Base-by-base conservation (phyloP, 164 flowering plant genomes). In the Aristolochia californica region DNA sequence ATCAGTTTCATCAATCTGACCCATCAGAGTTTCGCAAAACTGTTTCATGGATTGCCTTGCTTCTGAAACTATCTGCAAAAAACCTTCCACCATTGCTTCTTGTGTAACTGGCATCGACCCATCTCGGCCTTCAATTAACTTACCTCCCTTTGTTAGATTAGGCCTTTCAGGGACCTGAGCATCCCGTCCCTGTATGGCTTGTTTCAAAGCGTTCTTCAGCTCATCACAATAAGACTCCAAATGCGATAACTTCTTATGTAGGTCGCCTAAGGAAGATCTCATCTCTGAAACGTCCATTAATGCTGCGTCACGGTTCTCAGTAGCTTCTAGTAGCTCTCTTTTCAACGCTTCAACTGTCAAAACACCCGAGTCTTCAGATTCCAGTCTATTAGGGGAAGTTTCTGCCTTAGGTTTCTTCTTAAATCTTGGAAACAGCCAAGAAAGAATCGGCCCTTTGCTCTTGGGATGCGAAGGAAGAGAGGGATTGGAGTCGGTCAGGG, bases 51-150 rank as follows among this genome's bases (percentile, higher is more conserved):
- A 85, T 48, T 80, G 43, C 62, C 98, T 83, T 51, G 98, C 80
- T 75, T 87, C 94, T 16, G 96, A 82, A 34, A 85, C 97, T 21
- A 83, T 75, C 72, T 93, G 95, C 78, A 87, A 67, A 73, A 93
- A 88, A 2, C 91, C 95, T 58, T 93, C 98, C 34, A 79, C 82
- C 89, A 88, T 83, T 16, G 72, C 89, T 62, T 91, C 95, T 47
- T 88, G 79, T 40, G 76, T 77, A 4, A 86, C 83, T 0, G 93
- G 94, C 81, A 81, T 81, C 44, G 28, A 27, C 43, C 55, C 63
- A 9, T 78, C 88, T 44, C 54, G 64, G 22, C 65, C 78, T 28
- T 70, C 72, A 5, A 65, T 57, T 13, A 77, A 71, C 61, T 71
- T 78, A 55, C 78, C 83, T 69, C 75, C 74, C 34, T 55, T 74